phyloP scores from a whole-genome alignment of 768 basidiomycete species.

The Pleurotus citrinopileatus region DNA sequence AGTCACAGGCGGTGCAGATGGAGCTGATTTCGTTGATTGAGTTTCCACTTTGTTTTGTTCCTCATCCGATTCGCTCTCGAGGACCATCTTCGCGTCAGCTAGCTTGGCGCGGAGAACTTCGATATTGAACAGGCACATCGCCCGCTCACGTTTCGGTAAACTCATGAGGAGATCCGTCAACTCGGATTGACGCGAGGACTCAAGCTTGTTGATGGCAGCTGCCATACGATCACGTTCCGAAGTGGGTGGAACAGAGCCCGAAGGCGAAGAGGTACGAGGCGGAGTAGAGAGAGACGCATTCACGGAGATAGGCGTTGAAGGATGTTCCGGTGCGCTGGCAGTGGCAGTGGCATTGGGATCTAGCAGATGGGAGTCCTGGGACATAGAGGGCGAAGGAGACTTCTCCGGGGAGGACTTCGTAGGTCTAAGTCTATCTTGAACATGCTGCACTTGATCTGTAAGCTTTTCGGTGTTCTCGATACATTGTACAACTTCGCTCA shows the following conservation, averaged over 20 bases:
- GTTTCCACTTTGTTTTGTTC: constrained; percentile 32
- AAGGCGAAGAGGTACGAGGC: constrained; percentile 81
- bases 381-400: constrained; percentile 38
- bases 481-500: constrained; percentile 74
- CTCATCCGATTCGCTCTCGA: constrained; percentile 70
- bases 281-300: constrained; percentile 75
- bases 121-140: constrained; percentile 86
- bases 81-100: constrained; percentile 75
- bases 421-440: constrained; percentile 30
- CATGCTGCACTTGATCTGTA: constrained; percentile 54
- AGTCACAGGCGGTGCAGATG: constrained; percentile 39
- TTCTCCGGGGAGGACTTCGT: constrained; percentile 38
- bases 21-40: constrained; percentile 18
- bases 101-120: constrained; percentile 78
- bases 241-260: constrained; percentile 52
- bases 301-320: constrained; percentile 81
- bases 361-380: constrained; percentile 70
- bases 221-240: constrained; percentile 78
- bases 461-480: constrained; percentile 71
- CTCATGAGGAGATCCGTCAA: constrained; percentile 82
- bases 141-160: constrained; percentile 84
- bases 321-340: constrained; percentile 88
- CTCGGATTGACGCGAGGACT: constrained; percentile 55
- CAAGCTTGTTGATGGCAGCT: constrained; percentile 62
- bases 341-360: constrained; percentile 68